A percentile compares a stretch with the other conserved stretches of the same genome.
phyloP scores from a whole-genome alignment of 1,284 basidiomycete genomes.

The Marasmius fiardii region DNA sequence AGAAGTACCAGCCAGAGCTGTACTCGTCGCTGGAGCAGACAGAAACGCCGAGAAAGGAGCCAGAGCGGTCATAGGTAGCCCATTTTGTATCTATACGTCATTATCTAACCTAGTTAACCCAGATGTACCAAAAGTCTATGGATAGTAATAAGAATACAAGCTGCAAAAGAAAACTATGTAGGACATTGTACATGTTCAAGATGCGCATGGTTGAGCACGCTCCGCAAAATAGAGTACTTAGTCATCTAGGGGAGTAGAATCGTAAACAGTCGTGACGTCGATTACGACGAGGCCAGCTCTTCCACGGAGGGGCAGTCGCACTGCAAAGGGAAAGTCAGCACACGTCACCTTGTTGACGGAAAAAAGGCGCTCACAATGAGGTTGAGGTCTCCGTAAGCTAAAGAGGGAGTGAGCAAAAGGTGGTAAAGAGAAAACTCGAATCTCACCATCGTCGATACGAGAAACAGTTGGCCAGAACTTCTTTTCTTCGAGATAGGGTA shows the following conservation, averaged over 20 bases:
- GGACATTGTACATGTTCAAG: conserved; percentile 19
- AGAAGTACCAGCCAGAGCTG: conserved; percentile 50
- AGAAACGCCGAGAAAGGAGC: neutral
- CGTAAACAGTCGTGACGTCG: conserved; percentile 13
- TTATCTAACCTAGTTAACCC: neutral
- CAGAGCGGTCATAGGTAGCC: neutral
- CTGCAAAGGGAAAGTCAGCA: conserved; percentile 30
- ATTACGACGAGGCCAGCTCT: conserved; percentile 47
- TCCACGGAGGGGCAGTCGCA: conserved; percentile 91
- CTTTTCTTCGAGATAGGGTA: conserved; percentile 73
- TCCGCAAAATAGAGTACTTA: conserved; percentile 23
- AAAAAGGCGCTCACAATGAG: conserved; percentile 59
- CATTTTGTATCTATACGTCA: neutral
- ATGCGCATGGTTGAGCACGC: conserved; percentile 42
- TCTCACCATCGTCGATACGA: conserved; percentile 86
- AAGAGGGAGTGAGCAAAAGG: conserved; percentile 11
- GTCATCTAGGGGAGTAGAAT: conserved; percentile 38
- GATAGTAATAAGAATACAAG: conserved; percentile 17
- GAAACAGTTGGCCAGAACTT: conserved; percentile 96
- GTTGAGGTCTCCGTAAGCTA: conserved; percentile 81
- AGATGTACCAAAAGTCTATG: neutral
- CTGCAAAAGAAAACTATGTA: conserved; percentile 18
- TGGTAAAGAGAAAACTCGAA: neutral
- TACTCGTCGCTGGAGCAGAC: conserved; percentile 36
- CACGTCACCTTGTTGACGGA: conserved; percentile 5